phyloP scores from a whole-genome alignment of 805 yeast genomes.

The Saccharomycopsis sp. region DNA sequence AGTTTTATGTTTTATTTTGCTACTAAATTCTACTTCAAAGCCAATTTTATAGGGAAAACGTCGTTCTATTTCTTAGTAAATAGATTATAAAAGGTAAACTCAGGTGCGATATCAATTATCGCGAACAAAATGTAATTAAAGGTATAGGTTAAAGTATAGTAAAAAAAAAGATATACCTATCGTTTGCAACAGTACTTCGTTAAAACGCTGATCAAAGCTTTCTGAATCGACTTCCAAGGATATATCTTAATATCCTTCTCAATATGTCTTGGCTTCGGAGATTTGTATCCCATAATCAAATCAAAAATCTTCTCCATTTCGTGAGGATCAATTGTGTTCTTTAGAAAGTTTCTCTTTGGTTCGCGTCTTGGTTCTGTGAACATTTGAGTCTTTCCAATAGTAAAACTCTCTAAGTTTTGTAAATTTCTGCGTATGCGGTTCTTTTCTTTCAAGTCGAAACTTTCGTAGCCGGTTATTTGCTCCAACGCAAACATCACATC shows the following conservation, averaged over 20 bases:
- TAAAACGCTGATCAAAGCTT: conserved; percentile 45
- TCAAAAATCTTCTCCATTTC: conserved; percentile 30
- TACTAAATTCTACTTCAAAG: not conserved
- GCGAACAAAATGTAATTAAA: not conserved
- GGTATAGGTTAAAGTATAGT: not conserved
- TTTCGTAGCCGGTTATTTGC: conserved; percentile 31
- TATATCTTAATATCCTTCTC: conserved; percentile 58
- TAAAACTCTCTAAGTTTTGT: conserved; percentile 36
- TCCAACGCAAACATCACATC: conserved; percentile 37
- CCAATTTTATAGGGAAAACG: not conserved
- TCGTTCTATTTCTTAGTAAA: not conserved
- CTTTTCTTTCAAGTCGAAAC: conserved; percentile 36
- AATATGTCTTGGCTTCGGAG: conserved; percentile 54
- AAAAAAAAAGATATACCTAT: not conserved
- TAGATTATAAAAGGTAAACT: not conserved
- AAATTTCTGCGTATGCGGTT: conserved; percentile 38
- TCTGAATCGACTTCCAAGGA: conserved; percentile 43
- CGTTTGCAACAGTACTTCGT: conserved; percentile 36
- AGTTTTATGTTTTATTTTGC: no score
- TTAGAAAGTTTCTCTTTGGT: conserved; percentile 14
- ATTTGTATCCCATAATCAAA: conserved; percentile 46
- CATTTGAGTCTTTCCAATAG: conserved; percentile 28
- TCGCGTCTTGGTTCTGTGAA: not conserved
- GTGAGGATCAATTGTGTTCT: conserved; percentile 14
- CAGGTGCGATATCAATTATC: not conserved